Evolutionary conservation across 2,329 filamentous ascomycete species (phyloP), one percentile per base, ranked within the genome.

Genomic region (Aspergillus sp.): DNA sequence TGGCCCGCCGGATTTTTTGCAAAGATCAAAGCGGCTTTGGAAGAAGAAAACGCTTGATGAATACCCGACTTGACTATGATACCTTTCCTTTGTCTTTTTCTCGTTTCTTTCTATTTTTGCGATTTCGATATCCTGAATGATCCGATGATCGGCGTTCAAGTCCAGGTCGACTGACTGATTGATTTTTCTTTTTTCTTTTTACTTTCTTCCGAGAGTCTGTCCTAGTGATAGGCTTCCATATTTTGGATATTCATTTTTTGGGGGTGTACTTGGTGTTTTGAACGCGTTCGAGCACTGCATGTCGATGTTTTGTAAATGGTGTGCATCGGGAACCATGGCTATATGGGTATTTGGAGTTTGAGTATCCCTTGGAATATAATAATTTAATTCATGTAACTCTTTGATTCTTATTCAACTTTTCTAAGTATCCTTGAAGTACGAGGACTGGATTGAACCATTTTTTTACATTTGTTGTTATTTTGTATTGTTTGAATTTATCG

Each of bases 1-100:
- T 75, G 72, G 72, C 72, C 71, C 1, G 66, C 65, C 13, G 69
- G 69, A 9, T 73, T 74, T 47, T 73, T 72, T 48, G 67, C 68
- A 32, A 73, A 72, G 53, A 67, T 74, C 45, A 70, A 68, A 57
- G 62, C 69, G 44, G 69, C 70, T 2, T 52, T 72, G 44, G 68
- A 72, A 59, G 67, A 69, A 53, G 69, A 69, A 48, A 59, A 61
- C 43, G 37, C 53, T 44, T 65, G 46, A 64, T 46, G 39, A 39
- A 37, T 27, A 51, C 50, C 45, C 38, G 43, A 47, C 53, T 52
- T 42, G 50, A 48, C 46, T 35, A 49, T 43, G 11, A 40, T 60
- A 36, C 7, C 34, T 10, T 56, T 55, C 58, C 39, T 62, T 58
- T 58, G 52, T 60, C 43, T 44, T 39, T 43, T 42, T 43, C 7